Evolutionary conservation across 1,284 basidiomycete species (phyloP), one percentile per base, ranked within the genome.

Genomic region (Amanita bisporigera): DNA sequence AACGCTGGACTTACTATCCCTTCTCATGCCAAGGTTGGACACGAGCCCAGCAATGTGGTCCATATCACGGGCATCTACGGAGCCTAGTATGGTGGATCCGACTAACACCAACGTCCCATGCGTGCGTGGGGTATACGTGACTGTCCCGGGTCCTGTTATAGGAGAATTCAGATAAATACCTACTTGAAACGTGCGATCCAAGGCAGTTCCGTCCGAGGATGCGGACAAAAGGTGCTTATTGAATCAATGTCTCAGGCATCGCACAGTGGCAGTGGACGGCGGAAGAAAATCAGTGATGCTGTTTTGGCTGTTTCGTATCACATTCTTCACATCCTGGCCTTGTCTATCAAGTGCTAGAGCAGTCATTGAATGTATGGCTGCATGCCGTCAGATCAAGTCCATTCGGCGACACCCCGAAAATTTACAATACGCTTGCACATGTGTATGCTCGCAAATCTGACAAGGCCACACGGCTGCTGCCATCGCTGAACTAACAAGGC

Each of bases 61-160:
- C 54, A 57, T 33, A 15, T 57, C 54, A 38, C 31, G 52, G 19
- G 31, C 31, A 57, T 36, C 54, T n/a, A 36, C 31, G 11, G 38
- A 17, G 31, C 31, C 21, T 54, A 31, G 31, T 55, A 7, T 38
- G 6, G 31, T n/a, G 12, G 33, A 57, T 21, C 29, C 52, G n/a
- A 24, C n/a, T 21, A 3, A 49, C 24, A 12, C 11, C 12, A 11
- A 36, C 11, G 33, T 36, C 11, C 33, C 33, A 36, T 36, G 33
- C 33, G 12, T 36, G 10, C 36, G 14, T 38, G 14, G 36, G 33
- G 33, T 33, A 12, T 36, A 38, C 45, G 45, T 57, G 54, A 14
- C 54, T 57, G 54, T 57, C 54, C 54, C 54, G 54, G 54, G 54
- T 57, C 54, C 54, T 33, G 6, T 33, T 17, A 57, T 57, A 36